Evolutionary conservation across 805 yeast species (phyloP).

Genomic region (Saccharomycopsis capsularis): DNA sequence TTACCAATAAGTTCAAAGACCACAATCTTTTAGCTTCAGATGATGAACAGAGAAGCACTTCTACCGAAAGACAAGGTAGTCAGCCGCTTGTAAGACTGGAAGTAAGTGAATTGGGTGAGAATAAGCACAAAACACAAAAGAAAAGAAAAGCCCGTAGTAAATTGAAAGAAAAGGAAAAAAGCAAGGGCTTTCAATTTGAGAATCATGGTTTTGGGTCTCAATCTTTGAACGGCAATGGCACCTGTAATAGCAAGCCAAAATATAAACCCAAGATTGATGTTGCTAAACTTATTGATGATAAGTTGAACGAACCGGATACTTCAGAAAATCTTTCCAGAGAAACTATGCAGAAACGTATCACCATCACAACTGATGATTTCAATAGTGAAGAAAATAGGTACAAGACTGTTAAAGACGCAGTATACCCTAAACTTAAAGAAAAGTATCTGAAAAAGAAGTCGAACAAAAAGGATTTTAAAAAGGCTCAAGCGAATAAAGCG

Average conservation of each 20-base stretch:
- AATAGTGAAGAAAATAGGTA: background rate
- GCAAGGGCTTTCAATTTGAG: too few relatives aligned
- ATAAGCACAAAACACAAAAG: background rate
- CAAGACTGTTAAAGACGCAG: background rate
- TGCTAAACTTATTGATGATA: constrained; percentile 1
- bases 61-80: background rate
- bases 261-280: background rate
- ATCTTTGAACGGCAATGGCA: too few relatives aligned
- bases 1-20: too few relatives aligned
- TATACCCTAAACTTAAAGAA: background rate
- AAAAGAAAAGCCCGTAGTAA: background rate
- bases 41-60: too few relatives aligned
- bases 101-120: background rate
- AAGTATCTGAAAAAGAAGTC: background rate
- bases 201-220: too few relatives aligned
- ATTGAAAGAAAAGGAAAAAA: too few relatives aligned
- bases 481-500: too few relatives aligned
- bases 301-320: background rate
- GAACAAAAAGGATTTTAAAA: too few relatives aligned
- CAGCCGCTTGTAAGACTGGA: background rate
- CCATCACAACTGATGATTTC: too few relatives aligned
- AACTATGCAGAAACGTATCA: background rate
- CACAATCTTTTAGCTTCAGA: too few relatives aligned
- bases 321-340: background rate
- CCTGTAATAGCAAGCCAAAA: background rate